Base-by-base conservation (phyloP, 768 basidiomycete species). In the Cystobasidium onofrii region DNA sequence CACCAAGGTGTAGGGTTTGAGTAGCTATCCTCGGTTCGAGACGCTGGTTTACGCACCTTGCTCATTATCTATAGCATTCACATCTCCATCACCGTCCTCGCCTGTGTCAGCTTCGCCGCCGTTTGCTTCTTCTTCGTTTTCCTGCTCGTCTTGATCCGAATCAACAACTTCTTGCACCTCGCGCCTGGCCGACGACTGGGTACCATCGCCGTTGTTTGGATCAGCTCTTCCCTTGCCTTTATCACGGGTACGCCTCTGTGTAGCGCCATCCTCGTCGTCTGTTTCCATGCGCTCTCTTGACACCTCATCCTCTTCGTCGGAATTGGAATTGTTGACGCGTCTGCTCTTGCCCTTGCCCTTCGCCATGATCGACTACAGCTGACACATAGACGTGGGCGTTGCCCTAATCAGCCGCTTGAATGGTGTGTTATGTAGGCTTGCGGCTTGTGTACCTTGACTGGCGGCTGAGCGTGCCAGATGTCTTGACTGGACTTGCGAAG, bases 51-150 rank as follows among this genome's bases (percentile, higher is more conserved):
- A n/a, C 57, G 75, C 63, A 63, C 74, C 72, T 39, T 74, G 57
- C n/a, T 67, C 65, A 23, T 25, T 61, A 15, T 75, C 25, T 20
- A 57, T 36, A 29, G 52, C 46, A 4, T 25, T 20, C 54, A 64
- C 62, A 71, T 69, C 74, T 36, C 62, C 72, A 27, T 61, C 69
- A 13, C 39, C 31, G 6, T 69, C 73, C 33, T 39, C 63, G 43
- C n/a, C 71, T 63, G 23, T 12, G 13, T 39, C 7, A 25, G 61
- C 54, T 13, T 76, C 43, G 12, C 23, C 25, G 18, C 50, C 72
- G 6, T 57, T 44, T 23, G 25, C 23, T 57, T 23, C 23, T 34
- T 34, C 12, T n/a, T 39, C 43, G 15, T 17, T 57, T 39, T 2
- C 13, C 64, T 33, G 27, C 15, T 52, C 62, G 9, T 36, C 75